Base-by-base conservation (phyloP, 129 eudicot genomes). In the Glebionis coronaria region DNA sequence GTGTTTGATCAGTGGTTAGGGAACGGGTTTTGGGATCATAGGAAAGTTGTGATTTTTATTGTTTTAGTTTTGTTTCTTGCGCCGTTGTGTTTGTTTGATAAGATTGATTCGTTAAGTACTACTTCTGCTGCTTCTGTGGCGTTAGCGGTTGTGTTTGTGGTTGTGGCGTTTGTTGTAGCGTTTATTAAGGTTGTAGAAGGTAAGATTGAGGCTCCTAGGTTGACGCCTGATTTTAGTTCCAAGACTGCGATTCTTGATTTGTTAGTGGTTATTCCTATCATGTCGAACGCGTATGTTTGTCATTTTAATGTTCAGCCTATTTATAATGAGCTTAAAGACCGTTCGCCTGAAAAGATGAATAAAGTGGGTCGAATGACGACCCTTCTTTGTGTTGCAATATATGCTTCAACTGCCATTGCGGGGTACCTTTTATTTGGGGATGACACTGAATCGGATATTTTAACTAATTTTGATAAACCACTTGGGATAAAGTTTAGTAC, bases 241-340 rank as follows among this genome's bases (percentile, higher is more conserved):
- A 81, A 78, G 66, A 51, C 71, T 52, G 90, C 97, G 29, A 80
- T 94, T 67, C 69, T 94, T 62, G 95, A 90, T 67, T 77, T 94
- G 68, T 88, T 94, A 69, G 99, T 94, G 42, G 99, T 94, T 63
- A 87, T 94, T 44, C 99, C 99, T 0, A 87, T 94, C 4, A 94
- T 94, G 99, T 74, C 95, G 2, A 94, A 94, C 18, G 99, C 99
- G 7, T 94, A 84, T 63, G 97, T 94, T 10, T 94, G 99, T 55
- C 99, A 94, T 49, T 94, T 94, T 19, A 94, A 94, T 72, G 97
- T 94, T 61, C 97, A 90, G 62, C 99, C 99, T 9, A 90, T 94
- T 61, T 94, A 94, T 50, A 94, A 90, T 59, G 99, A 94, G 84
- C 86, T 94, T n/a, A 88, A 94, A 61, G 84, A 79, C 8, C 90